Evolutionary conservation across 148 eudicot genomes (phyloP).

Genomic region (Fagopyrum tataricum): DNA sequence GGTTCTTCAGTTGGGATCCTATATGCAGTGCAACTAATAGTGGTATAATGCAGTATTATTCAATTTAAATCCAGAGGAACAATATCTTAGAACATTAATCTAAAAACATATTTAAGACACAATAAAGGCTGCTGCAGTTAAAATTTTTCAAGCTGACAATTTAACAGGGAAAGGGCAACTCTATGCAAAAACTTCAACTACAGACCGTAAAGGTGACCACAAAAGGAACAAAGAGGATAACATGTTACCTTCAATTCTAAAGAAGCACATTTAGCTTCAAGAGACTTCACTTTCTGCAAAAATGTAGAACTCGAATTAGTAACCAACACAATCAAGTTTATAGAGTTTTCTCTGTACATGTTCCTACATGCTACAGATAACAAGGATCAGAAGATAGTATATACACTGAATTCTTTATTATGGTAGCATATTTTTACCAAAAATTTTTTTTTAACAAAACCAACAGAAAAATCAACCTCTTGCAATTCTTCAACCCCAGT

Average conservation of each 20-base stretch:
- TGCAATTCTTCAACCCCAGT: constrained; percentile 8
- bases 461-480: constrained; percentile 6
- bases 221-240: neutral
- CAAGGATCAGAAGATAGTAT: neutral
- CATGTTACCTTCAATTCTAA: constrained; percentile 19
- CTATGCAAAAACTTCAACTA: neutral
- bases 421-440: neutral
- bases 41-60: neutral
- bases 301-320: neutral
- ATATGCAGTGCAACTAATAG: neutral
- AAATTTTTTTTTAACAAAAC: no score
- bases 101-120: no score
- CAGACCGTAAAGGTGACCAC: no score
- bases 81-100: neutral
- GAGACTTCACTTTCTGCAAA: constrained; percentile 20
- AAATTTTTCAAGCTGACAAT: neutral
- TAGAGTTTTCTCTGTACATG: neutral
- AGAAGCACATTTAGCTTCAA: constrained; percentile 20
- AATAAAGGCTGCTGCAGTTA: neutral
- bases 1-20: neutral
- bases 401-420: neutral
- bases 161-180: neutral
- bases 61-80: neutral
- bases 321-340: neutral
- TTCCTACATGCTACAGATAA: neutral